phyloP scores from a whole-genome alignment of 805 yeast species.

The Yueomyces sinensis region DNA sequence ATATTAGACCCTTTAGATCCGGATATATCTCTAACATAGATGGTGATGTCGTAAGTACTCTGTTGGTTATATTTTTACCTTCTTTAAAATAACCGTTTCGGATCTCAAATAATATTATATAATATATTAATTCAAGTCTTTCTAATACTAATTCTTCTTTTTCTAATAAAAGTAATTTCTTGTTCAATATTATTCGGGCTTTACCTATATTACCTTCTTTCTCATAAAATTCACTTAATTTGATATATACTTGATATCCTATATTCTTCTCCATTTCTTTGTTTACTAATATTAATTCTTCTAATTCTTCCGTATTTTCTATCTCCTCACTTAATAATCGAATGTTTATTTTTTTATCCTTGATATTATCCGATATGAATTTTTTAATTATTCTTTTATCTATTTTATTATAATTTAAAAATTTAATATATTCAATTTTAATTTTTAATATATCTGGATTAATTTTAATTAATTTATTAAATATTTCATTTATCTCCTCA shows the following conservation, averaged over 20 bases:
- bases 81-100: constrained; percentile 34
- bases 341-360: constrained; percentile 29
- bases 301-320: constrained; percentile 28
- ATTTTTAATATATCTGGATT: constrained; percentile 27
- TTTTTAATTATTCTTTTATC: constrained; percentile 27
- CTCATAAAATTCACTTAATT: too few species aligned
- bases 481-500: not conserved
- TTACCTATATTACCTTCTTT: too few species aligned
- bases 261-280: constrained; percentile 44
- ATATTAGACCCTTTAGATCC: constrained; percentile 47
- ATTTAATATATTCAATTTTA: constrained; percentile 48
- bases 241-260: too few species aligned
- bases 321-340: constrained; percentile 38
- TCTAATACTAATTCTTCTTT: too few species aligned
- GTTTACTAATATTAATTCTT: constrained; percentile 39
- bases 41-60: constrained; percentile 51
- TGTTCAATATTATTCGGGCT: too few species aligned
- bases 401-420: constrained; percentile 33
- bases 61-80: constrained; percentile 40
- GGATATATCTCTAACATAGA: too few species aligned
- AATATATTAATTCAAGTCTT: too few species aligned
- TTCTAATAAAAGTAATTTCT: too few species aligned
- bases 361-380: constrained; percentile 28
- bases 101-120: constrained; percentile 51
- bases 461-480: constrained; percentile 6